phyloP scores from a whole-genome alignment of 192 early-diverging fungal genomes.

The Linnemannia exigua region DNA sequence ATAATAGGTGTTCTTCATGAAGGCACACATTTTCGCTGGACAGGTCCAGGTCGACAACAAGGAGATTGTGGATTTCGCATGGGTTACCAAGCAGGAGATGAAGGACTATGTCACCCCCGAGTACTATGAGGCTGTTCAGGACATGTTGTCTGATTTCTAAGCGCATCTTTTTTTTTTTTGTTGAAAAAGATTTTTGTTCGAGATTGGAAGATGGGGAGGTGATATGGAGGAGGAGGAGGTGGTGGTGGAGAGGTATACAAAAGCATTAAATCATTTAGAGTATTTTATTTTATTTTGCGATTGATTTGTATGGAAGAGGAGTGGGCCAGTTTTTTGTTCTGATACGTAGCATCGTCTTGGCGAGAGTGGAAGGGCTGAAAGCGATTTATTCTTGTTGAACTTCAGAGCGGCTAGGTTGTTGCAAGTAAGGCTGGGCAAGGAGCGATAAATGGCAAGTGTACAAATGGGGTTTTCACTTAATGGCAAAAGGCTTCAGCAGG shows the following conservation, averaged over 20 bases:
- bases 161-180: too few species aligned
- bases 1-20: conserved; percentile 86
- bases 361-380: too few species aligned
- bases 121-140: conserved; percentile 67
- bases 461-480: too few species aligned
- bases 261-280: not conserved
- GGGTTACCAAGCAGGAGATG: conserved; percentile 82
- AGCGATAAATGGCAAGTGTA: too few species aligned
- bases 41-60: conserved; percentile 73
- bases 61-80: conserved; percentile 76
- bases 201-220: not conserved
- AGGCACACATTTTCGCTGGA: conserved; percentile 84
- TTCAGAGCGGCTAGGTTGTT: too few species aligned
- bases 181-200: not conserved
- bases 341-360: too few species aligned
- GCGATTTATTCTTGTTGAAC: too few species aligned
- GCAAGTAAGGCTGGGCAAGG: too few species aligned
- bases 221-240: conserved; percentile 1
- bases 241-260: not conserved
- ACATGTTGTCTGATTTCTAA: conserved; percentile 68
- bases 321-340: too few species aligned
- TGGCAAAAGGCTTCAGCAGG: too few species aligned
- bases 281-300: conserved; percentile 3
- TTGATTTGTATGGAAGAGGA: not conserved
- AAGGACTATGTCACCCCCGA: conserved; percentile 61